Conservation (phyloP, 2,329 filamentous ascomycete genomes). For the Aureobasidium sp. region DNA sequence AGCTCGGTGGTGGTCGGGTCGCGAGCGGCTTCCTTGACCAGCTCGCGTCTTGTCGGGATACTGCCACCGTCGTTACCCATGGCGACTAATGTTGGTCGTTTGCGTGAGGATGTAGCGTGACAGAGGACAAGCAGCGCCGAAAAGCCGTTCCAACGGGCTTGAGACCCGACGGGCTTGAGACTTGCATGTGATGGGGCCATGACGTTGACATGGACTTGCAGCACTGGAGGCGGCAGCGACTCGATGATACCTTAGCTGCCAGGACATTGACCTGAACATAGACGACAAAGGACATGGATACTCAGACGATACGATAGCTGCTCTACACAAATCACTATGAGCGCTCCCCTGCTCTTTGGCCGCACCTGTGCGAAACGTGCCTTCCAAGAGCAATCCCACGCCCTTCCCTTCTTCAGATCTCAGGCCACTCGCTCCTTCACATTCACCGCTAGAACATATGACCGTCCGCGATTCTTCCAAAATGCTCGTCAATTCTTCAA, state of each 20-base stretch:
- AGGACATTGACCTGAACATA: neutral
- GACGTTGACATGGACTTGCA: neutral
- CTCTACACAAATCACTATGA: neutral
- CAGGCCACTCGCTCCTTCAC: conserved; percentile 7
- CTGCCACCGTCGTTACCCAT: conserved; percentile 98
- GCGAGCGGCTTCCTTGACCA: conserved; percentile 88
- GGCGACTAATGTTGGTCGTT: neutral
- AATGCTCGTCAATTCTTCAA: conserved; percentile 14
- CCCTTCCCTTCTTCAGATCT: neutral
- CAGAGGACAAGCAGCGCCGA: neutral
- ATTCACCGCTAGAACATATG: conserved; percentile 7
- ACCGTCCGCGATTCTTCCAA: neutral
- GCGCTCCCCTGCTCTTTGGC: conserved; percentile 3
- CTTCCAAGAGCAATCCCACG: neutral
- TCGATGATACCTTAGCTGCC: neutral
- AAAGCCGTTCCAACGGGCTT: neutral
- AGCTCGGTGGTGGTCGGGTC: conserved; percentile 75
- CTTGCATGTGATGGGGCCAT: conserved; percentile 12
- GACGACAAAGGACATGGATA: neutral
- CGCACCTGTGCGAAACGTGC: conserved; percentile 11
- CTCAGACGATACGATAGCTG: neutral
- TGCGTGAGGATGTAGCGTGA: too few relatives aligned
- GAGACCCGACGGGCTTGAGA: neutral
- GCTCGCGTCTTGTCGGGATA: conserved; percentile 90
- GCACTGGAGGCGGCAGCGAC: neutral